Conservation (phyloP, 148 eudicot genomes). For the Mesembryanthemum crystallinum region DNA sequence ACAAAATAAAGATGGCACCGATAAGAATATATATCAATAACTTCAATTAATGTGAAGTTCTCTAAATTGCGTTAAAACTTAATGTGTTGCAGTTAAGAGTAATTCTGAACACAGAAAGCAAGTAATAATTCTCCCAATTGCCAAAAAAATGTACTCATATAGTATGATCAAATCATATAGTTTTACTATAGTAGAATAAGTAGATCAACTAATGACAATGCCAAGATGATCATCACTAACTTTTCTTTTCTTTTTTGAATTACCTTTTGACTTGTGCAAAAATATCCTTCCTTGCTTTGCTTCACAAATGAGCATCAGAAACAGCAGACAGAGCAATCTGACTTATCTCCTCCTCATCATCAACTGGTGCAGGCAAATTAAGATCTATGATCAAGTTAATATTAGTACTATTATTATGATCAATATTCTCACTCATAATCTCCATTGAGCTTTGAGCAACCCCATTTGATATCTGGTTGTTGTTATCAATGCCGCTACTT, state of each 20-base stretch:
- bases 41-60: background rate
- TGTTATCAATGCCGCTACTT: background rate
- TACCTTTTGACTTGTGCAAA: conserved; percentile 15
- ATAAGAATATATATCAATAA: too few species aligned
- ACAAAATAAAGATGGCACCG: too few species aligned
- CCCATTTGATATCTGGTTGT: background rate
- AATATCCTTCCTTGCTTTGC: background rate
- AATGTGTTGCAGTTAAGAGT: background rate
- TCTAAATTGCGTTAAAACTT: background rate
- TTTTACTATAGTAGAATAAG: too few species aligned
- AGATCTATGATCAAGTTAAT: conserved; percentile 50
- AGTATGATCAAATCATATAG: conserved; percentile 21
- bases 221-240: background rate
- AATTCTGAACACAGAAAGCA: background rate
- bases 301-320: conserved; percentile 58
- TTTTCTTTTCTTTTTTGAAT: background rate
- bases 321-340: conserved; percentile 53
- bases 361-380: conserved; percentile 73
- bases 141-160: background rate
- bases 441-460: background rate
- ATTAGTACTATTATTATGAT: background rate
- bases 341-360: conserved; percentile 42
- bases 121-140: background rate
- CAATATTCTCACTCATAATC: background rate
- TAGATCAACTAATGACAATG: background rate